Evolutionary conservation across 352 stramenopile species (phyloP).

Genomic region (Pythium oligandrum): DNA sequence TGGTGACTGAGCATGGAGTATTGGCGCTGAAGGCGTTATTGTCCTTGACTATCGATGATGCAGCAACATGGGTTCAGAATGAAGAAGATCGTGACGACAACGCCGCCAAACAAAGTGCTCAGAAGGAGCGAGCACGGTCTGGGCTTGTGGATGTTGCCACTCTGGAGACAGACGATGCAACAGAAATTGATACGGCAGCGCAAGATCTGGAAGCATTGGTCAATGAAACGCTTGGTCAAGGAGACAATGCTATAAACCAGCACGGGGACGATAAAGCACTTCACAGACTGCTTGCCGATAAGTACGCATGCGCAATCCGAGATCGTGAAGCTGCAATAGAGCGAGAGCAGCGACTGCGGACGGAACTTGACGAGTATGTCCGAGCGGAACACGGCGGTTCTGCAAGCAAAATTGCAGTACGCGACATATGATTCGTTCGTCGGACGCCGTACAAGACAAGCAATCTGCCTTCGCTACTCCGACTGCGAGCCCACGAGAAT

Average conservation of each 20-base stretch:
- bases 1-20: constrained; percentile 63
- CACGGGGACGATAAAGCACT: constrained; percentile 21
- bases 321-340: constrained; percentile 41
- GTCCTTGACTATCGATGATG: constrained; percentile 62
- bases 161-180: neutral
- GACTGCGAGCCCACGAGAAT: no score
- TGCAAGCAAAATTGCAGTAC: no score
- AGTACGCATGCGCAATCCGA: constrained; percentile 29
- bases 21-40: constrained; percentile 60
- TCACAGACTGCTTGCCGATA: constrained; percentile 35
- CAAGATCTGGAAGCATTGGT: no score
- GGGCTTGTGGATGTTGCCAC: neutral
- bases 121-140: constrained; percentile 8
- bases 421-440: no score
- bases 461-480: no score
- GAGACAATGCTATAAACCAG: no score
- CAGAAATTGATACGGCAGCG: neutral
- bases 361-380: constrained; percentile 23
- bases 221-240: no score
- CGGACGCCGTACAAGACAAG: no score
- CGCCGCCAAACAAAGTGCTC: constrained; percentile 20
- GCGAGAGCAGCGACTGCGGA: constrained; percentile 21
- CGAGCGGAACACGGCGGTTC: no score
- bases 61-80: constrained; percentile 64
- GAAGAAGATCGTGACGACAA: constrained; percentile 59